phyloP scores from a whole-genome alignment of 2,329 filamentous ascomycete species.

The Hypoxylon sp. region DNA sequence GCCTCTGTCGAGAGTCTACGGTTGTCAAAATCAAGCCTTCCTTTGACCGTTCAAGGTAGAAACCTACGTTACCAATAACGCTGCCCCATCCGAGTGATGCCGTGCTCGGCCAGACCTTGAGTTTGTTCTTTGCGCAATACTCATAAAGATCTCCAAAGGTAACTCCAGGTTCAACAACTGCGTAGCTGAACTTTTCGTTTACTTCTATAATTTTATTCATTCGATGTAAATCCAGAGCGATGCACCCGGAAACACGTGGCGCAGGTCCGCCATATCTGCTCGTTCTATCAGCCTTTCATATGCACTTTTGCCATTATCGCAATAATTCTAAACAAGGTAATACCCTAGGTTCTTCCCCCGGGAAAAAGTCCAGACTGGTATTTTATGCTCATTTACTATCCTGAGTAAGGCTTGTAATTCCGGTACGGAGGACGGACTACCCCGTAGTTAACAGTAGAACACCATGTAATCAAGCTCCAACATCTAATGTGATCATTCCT shows the following conservation, averaged over 20 bases:
- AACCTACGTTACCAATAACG: slow-evolving; percentile 63
- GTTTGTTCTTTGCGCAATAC: slow-evolving; percentile 58
- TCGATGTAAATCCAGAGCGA: slow-evolving; percentile 63
- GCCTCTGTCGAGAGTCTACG: slow-evolving; percentile 61
- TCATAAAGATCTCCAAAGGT: slow-evolving; percentile 63
- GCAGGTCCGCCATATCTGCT: slow-evolving; percentile 65
- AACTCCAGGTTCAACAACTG: slow-evolving; percentile 64
- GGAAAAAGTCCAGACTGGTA: slow-evolving; percentile 53
- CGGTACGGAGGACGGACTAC: slow-evolving; percentile 54
- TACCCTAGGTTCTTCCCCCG: slow-evolving; percentile 61
- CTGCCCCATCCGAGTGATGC: slow-evolving; percentile 66
- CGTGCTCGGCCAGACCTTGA: slow-evolving; percentile 63
- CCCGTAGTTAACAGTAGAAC: slow-evolving; percentile 33
- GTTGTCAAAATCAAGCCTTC: slow-evolving; percentile 5
- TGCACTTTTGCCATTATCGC: not conserved
- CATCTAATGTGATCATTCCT: slow-evolving; percentile 19
- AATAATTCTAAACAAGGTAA: not conserved
- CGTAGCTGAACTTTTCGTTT: slow-evolving; percentile 61
- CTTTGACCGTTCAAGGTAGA: slow-evolving; percentile 37
- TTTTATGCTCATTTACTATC: slow-evolving; percentile 50
- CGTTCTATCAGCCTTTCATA: slow-evolving; percentile 10
- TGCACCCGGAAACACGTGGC: slow-evolving; percentile 61
- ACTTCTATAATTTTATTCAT: slow-evolving; percentile 63
- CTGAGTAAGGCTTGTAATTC: slow-evolving; percentile 56
- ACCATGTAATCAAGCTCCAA: too few relatives aligned